phyloP scores from a whole-genome alignment of 23 red algal genomes.

The Chondrus crispus region DNA sequence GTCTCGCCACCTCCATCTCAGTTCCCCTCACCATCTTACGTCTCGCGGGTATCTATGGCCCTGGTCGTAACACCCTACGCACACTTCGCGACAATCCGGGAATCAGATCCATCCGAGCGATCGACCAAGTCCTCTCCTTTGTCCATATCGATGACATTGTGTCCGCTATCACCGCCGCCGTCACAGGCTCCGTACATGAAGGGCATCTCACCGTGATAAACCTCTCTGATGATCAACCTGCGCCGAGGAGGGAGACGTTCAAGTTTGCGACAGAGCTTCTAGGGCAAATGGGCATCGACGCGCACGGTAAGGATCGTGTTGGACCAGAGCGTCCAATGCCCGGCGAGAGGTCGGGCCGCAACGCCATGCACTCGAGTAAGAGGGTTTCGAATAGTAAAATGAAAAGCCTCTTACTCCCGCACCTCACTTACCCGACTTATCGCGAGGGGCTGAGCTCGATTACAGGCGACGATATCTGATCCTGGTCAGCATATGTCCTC shows the following conservation, averaged over 20 bases:
- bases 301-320: background rate
- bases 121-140: background rate
- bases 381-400: constrained; percentile 43
- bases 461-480: background rate
- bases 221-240: constrained; percentile 46
- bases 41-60: constrained; percentile 51
- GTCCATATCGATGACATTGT: constrained; percentile 46
- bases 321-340: background rate
- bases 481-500: too few relatives aligned
- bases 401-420: constrained; percentile 11
- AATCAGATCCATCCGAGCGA: background rate
- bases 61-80: constrained; percentile 10
- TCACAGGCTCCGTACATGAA: background rate
- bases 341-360: background rate
- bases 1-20: background rate
- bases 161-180: constrained; percentile 12
- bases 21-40: constrained; percentile 18
- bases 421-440: constrained; percentile 20
- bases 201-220: background rate
- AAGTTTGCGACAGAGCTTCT: background rate
- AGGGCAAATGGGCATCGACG: background rate
- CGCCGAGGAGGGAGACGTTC: background rate
- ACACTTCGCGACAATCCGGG: constrained; percentile 5
- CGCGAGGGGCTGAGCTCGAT: constrained; percentile 12
- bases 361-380: constrained; percentile 17